Evolutionary conservation across 768 basidiomycete genomes (phyloP).

Genomic region (Mycena galericulata): DNA sequence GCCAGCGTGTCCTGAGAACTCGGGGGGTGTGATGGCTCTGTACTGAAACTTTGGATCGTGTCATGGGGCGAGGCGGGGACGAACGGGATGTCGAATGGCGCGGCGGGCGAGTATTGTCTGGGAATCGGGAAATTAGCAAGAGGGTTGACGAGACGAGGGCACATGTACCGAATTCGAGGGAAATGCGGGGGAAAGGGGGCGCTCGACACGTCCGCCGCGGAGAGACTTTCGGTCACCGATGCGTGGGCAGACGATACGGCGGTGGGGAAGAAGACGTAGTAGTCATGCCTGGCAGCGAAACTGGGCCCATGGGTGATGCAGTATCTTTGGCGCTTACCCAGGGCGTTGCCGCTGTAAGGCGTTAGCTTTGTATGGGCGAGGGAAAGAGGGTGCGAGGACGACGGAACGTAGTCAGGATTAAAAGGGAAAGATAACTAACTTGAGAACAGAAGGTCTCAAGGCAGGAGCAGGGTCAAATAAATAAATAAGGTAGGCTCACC

Average conservation of each 20-base stretch:
- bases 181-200: too few species aligned
- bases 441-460: neutral
- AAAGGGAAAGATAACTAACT: neutral
- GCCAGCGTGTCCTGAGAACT: too few species aligned
- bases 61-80: too few species aligned
- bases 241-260: neutral
- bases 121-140: too few species aligned
- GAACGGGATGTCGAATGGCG: too few species aligned
- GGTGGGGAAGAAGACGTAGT: neutral
- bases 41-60: too few species aligned
- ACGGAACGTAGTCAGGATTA: neutral
- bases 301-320: neutral
- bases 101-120: too few species aligned
- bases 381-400: neutral
- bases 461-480: neutral
- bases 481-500: slow-evolving; percentile 3
- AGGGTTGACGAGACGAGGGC: too few species aligned
- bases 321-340: neutral
- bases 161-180: too few species aligned
- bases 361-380: neutral
- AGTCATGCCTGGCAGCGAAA: neutral
- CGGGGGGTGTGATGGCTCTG: too few species aligned
- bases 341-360: slow-evolving; percentile 17
- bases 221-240: too few species aligned
- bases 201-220: too few species aligned